A percentile compares a stretch with the other conserved stretches of the same genome.
phyloP scores from a whole-genome alignment of 148 eudicot genomes.

The Amaranthus palmeri region DNA sequence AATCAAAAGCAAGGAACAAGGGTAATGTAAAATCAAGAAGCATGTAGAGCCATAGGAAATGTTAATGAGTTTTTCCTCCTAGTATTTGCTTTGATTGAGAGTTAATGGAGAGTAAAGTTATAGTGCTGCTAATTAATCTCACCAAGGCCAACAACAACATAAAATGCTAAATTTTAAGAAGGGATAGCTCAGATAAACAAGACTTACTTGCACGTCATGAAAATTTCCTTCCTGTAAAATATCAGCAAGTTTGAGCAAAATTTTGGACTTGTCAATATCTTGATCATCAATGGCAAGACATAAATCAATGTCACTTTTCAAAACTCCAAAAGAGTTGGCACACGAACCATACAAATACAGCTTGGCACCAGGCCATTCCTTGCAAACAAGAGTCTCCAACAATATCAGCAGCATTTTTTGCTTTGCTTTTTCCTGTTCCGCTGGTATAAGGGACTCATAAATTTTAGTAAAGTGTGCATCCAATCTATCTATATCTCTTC shows the following conservation, averaged over 20 bases:
- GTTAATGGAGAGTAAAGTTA: no score
- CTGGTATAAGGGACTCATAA: slow-evolving; percentile 68
- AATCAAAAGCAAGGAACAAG: not conserved
- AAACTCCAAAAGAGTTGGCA: slow-evolving; percentile 88
- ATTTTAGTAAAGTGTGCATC: slow-evolving; percentile 53
- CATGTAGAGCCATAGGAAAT: not conserved
- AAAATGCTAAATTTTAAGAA: not conserved
- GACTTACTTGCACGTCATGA: slow-evolving; percentile 77
- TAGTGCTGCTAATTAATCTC: no score
- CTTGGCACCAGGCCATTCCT: slow-evolving; percentile 87
- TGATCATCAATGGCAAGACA: slow-evolving; percentile 66
- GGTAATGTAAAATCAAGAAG: not conserved
- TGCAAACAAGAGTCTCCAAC: slow-evolving; percentile 68
- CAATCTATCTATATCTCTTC: slow-evolving; percentile 54
- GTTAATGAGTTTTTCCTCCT: not conserved
- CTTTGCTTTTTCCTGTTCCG: slow-evolving; percentile 80
- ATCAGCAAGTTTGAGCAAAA: slow-evolving; percentile 81
- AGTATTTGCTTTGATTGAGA: no score
- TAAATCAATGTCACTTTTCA: slow-evolving; percentile 92
- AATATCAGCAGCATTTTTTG: slow-evolving; percentile 62
- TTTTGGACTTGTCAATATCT: slow-evolving; percentile 57
- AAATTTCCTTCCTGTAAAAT: slow-evolving; percentile 70
- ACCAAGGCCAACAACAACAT: not conserved
- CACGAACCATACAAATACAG: slow-evolving; percentile 85
- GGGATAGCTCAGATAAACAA: not conserved